Conservation (phyloP, 208 protist genomes). For the Willaertia magna region DNA sequence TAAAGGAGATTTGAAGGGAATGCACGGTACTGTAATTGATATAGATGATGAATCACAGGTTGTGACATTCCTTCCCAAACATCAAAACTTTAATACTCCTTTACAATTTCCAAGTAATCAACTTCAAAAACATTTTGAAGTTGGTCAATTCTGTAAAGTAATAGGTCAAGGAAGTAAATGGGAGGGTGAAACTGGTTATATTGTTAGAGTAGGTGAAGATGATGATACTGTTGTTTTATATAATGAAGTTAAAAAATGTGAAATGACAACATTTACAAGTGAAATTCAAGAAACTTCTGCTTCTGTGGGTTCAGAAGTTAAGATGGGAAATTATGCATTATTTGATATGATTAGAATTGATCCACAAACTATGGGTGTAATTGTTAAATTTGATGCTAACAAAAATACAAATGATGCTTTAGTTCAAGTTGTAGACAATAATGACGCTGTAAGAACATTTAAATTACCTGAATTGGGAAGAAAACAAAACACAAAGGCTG, state of each 20-base stretch:
- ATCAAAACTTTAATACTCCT: slow-evolving; percentile 21
- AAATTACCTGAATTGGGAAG: slow-evolving; percentile 31
- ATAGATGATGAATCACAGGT: slow-evolving; percentile 26
- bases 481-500: slow-evolving; percentile 23
- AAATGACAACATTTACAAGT: slow-evolving; percentile 31
- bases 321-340: slow-evolving; percentile 36
- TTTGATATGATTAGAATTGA: slow-evolving; percentile 43
- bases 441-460: slow-evolving; percentile 17
- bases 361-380: slow-evolving; percentile 35
- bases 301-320: slow-evolving; percentile 18
- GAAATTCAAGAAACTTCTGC: slow-evolving; percentile 39
- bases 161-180: slow-evolving; percentile 39
- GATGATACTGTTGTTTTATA: slow-evolving; percentile 28
- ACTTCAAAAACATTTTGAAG: slow-evolving; percentile 42
- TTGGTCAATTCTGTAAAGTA: slow-evolving; percentile 41
- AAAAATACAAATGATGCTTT: neutral
- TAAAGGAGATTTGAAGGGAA: slow-evolving; percentile 39
- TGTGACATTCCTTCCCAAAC: slow-evolving; percentile 27
- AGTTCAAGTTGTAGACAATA: slow-evolving; percentile 42
- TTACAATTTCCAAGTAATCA: slow-evolving; percentile 22
- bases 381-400: slow-evolving; percentile 41
- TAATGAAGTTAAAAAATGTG: slow-evolving; percentile 27
- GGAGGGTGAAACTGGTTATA: slow-evolving; percentile 40
- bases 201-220: slow-evolving; percentile 35
- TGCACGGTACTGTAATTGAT: slow-evolving; percentile 35